phyloP scores from a whole-genome alignment of 78 protist species.

The Speleostelium caveatum region DNA sequence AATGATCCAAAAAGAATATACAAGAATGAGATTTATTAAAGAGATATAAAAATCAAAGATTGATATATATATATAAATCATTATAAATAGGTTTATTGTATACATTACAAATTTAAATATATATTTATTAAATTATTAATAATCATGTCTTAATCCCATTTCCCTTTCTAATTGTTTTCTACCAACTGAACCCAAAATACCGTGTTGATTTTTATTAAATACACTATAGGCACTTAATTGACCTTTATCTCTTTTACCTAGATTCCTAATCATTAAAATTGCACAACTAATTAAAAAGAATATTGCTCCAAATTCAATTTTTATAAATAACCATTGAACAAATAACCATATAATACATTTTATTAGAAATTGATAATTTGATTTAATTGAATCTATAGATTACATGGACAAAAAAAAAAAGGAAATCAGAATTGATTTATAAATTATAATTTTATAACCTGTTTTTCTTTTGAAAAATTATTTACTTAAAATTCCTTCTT shows the following conservation, averaged over 20 bases:
- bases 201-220: conserved; percentile 36
- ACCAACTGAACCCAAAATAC: conserved; percentile 8
- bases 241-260: conserved; percentile 35
- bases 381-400: neutral
- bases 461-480: neutral
- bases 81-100: neutral
- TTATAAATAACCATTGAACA: conserved; percentile 12
- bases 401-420: too few species aligned
- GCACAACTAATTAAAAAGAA: conserved; percentile 15
- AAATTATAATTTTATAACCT: too few species aligned
- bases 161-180: conserved; percentile 23
- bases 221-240: conserved; percentile 57
- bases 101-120: neutral
- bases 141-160: neutral
- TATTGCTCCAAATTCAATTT: conserved; percentile 49
- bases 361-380: neutral
- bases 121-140: too few species aligned
- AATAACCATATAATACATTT: conserved; percentile 2
- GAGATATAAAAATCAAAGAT: neutral
- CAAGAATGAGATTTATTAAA: conserved; percentile 23
- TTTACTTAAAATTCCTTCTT: neutral
- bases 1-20: conserved; percentile 16
- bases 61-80: neutral
- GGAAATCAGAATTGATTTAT: too few species aligned
- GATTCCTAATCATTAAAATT: conserved; percentile 20